A percentile compares a stretch with the other conserved stretches of the same genome.
Conservation (phyloP, 768 basidiomycete genomes). For the Pleurotus giganteus region DNA sequence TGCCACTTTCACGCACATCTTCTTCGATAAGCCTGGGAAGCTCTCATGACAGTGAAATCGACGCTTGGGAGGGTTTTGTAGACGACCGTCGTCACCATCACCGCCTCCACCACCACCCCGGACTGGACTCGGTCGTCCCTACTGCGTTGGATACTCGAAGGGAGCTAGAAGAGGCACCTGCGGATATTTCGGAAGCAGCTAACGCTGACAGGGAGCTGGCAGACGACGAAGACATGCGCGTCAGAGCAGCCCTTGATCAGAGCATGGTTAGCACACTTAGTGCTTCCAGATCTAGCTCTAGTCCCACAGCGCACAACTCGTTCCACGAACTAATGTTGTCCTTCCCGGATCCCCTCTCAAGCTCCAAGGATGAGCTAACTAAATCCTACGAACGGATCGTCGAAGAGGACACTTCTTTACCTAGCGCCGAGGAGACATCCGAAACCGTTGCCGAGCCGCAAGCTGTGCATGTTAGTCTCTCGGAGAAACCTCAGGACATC, state of each 20-base stretch:
- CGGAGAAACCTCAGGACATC: not conserved
- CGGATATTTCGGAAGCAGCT: conserved; percentile 19
- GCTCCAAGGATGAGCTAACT: conserved; percentile 61
- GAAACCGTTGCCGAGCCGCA: conserved; percentile 4
- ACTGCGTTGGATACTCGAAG: conserved; percentile 23
- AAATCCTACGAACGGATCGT: conserved; percentile 56
- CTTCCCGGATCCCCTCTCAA: conserved; percentile 81
- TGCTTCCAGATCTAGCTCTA: conserved; percentile 68
- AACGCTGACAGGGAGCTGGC: conserved; percentile 28
- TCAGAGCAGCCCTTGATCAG: conserved; percentile 77
- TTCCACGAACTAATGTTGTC: conserved; percentile 75
- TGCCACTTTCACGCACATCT: conserved; percentile 64
- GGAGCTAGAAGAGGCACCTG: not conserved
- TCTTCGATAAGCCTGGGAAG: conserved; percentile 63
- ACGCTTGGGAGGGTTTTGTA: conserved; percentile 78
- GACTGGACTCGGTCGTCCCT: conserved; percentile 24
- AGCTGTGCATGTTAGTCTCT: not conserved
- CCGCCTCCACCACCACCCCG: conserved; percentile 15
- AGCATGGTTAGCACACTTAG: conserved; percentile 80
- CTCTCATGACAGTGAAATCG: conserved; percentile 66
- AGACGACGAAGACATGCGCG: conserved; percentile 61
- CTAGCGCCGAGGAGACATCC: conserved; percentile 21
- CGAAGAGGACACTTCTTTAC: conserved; percentile 31
- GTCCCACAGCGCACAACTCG: conserved; percentile 56
- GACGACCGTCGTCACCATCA: conserved; percentile 39